phyloP scores from a whole-genome alignment of 192 early-diverging fungal genomes.

The Coemansia erecta region DNA sequence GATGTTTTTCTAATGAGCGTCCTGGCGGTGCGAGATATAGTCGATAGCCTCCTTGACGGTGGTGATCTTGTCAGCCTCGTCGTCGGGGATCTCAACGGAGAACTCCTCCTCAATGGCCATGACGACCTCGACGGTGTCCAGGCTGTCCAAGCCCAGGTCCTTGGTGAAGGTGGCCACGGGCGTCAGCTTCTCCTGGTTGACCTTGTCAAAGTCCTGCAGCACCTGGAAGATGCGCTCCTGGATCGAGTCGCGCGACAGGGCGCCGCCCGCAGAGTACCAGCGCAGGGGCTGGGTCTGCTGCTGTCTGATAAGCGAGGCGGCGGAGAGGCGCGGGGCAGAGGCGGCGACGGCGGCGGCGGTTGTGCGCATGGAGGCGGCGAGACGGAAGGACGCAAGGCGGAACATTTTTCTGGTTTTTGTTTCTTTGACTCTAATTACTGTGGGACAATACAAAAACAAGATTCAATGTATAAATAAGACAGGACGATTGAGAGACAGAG shows the following conservation, averaged over 20 bases:
- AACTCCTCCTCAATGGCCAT: constrained; percentile 99
- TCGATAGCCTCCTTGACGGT: constrained; percentile 87
- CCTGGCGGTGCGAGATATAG: constrained; percentile 67
- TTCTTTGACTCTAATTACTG: too few species aligned
- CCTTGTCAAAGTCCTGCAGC: constrained; percentile 95
- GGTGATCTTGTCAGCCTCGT: constrained; percentile 94
- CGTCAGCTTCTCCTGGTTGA: constrained; percentile 84
- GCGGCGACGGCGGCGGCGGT: too few species aligned
- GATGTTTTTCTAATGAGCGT: constrained; percentile 60
- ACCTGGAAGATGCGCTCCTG: constrained; percentile 86
- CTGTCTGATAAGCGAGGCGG: neutral
- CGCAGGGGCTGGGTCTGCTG: constrained; percentile 30
- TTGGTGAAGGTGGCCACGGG: constrained; percentile 83
- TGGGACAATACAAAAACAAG: too few species aligned
- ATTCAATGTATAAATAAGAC: neutral
- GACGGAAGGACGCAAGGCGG: constrained; percentile 36
- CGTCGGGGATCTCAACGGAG: constrained; percentile 95
- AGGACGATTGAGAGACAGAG: neutral
- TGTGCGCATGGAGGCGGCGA: constrained; percentile 13
- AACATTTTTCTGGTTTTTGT: too few species aligned
- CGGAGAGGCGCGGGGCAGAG: neutral
- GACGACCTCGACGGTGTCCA: constrained; percentile 97
- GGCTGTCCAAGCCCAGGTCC: constrained; percentile 93
- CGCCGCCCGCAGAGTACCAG: constrained; percentile 72
- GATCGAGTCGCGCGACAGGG: constrained; percentile 66